phyloP scores from a whole-genome alignment of 208 protist species.

The Leishmania guyanensis region DNA sequence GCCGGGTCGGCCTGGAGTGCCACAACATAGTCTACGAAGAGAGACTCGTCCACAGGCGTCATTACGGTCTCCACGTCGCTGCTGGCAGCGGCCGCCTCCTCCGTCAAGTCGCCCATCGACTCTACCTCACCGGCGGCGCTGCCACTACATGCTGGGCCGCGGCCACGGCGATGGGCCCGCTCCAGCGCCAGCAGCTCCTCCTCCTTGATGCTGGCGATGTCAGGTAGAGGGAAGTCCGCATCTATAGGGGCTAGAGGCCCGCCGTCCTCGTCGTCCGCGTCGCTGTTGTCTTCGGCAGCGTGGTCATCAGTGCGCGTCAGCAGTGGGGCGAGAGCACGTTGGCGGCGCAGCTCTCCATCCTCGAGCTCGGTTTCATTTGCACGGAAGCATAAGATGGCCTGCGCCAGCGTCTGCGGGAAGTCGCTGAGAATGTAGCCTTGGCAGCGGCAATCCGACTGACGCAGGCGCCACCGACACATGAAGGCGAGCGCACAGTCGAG shows the following conservation, averaged over 20 bases:
- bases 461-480: slow-evolving; percentile 87
- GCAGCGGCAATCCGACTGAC: slow-evolving; percentile 76
- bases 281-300: slow-evolving; percentile 1
- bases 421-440: slow-evolving; percentile 92
- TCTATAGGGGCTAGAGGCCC: slow-evolving; percentile 55
- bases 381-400: slow-evolving; percentile 84
- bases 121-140: slow-evolving; percentile 11
- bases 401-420: slow-evolving; percentile 82
- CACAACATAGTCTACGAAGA: slow-evolving; percentile 77
- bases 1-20: slow-evolving; percentile 37
- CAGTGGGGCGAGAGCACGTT: slow-evolving; percentile 25
- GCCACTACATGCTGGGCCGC: slow-evolving; percentile 7
- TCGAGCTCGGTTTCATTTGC: slow-evolving; percentile 39
- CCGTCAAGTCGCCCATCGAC: background rate
- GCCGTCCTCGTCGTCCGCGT: slow-evolving; percentile 11
- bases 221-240: slow-evolving; percentile 59
- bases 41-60: slow-evolving; percentile 55
- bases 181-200: slow-evolving; percentile 42
- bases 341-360: slow-evolving; percentile 30
- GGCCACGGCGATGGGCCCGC: slow-evolving; percentile 27
- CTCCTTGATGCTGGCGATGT: slow-evolving; percentile 49
- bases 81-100: slow-evolving; percentile 5
- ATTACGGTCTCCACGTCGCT: slow-evolving; percentile 47
- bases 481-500: slow-evolving; percentile 77
- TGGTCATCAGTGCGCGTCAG: slow-evolving; percentile 21